phyloP scores from a whole-genome alignment of 1,139 yeast genomes.

The Magnusiomyces ingens region DNA sequence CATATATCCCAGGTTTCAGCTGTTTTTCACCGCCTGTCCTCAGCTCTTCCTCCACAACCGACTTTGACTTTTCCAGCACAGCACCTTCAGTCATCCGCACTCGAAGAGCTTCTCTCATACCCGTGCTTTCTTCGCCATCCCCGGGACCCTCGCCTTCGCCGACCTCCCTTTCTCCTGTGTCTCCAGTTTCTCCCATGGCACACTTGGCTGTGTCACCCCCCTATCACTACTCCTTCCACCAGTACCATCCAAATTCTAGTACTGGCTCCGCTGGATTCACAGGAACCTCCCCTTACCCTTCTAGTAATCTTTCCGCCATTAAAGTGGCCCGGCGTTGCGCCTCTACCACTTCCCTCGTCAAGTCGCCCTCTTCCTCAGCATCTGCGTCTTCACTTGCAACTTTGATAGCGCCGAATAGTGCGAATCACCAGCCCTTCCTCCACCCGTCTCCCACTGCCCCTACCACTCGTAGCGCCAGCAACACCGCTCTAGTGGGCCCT shows the following conservation, averaged over 20 bases:
- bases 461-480: not conserved
- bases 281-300: not conserved
- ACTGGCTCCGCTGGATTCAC: not conserved
- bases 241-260: not conserved
- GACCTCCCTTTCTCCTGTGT: not conserved
- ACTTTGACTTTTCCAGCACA: constrained; percentile 1
- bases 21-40: not conserved
- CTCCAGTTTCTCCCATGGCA: not conserved
- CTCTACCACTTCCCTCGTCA: not conserved
- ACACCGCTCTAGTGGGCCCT: not conserved
- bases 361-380: not conserved
- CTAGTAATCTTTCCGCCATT: not conserved
- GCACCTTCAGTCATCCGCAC: constrained; percentile 1
- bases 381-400: no score
- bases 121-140: not conserved
- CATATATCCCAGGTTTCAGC: no score
- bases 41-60: not conserved
- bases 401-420: no score
- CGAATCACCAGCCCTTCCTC: not conserved
- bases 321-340: not conserved
- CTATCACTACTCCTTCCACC: not conserved
- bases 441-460: not conserved
- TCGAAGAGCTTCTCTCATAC: not conserved
- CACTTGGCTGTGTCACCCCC: not conserved
- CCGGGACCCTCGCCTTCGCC: not conserved